Evolutionary conservation across 2,329 filamentous ascomycete species (phyloP).

Genomic region (Exophiala spinifera): DNA sequence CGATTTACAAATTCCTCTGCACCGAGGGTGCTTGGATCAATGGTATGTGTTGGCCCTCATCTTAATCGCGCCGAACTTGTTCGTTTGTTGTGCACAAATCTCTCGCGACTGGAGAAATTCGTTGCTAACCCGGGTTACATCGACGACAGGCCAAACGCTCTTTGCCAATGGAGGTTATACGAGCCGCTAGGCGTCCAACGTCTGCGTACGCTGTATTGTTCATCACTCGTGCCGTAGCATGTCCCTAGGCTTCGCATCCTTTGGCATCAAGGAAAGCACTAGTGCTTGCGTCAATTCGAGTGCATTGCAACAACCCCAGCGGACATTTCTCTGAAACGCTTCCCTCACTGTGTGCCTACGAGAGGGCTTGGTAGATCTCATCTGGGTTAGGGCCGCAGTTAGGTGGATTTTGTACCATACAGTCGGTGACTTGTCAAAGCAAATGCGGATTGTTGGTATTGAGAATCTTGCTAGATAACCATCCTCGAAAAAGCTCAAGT

Average conservation of each 20-base stretch:
- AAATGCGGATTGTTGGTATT: too few relatives aligned
- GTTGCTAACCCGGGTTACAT: not conserved
- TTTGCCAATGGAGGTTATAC: constrained; percentile 51
- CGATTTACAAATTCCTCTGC: constrained; percentile 44
- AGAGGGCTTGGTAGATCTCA: too few relatives aligned
- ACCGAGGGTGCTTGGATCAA: constrained; percentile 48
- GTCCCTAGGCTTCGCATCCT: not conserved
- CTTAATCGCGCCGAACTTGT: not conserved
- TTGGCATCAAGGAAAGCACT: too few relatives aligned
- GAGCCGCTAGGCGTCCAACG: constrained; percentile 34
- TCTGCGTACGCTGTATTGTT: not conserved
- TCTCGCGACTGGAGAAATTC: not conserved
- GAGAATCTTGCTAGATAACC: too few relatives aligned
- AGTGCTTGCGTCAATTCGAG: too few relatives aligned
- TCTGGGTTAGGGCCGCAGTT: too few relatives aligned
- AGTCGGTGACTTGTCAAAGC: too few relatives aligned
- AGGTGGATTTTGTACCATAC: too few relatives aligned
- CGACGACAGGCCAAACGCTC: constrained; percentile 35
- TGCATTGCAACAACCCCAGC: too few relatives aligned
- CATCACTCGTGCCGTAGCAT: not conserved
- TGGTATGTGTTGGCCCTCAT: constrained; percentile 29
- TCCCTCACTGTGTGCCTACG: too few relatives aligned
- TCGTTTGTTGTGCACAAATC: not conserved
- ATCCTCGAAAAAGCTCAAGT: too few relatives aligned
- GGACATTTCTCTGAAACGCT: too few relatives aligned